Percentiles rank a stretch among this genome's conserved stretches.
Conservation (phyloP, 2,329 filamentous ascomycete genomes). For the Botryosphaeria agaves region DNA sequence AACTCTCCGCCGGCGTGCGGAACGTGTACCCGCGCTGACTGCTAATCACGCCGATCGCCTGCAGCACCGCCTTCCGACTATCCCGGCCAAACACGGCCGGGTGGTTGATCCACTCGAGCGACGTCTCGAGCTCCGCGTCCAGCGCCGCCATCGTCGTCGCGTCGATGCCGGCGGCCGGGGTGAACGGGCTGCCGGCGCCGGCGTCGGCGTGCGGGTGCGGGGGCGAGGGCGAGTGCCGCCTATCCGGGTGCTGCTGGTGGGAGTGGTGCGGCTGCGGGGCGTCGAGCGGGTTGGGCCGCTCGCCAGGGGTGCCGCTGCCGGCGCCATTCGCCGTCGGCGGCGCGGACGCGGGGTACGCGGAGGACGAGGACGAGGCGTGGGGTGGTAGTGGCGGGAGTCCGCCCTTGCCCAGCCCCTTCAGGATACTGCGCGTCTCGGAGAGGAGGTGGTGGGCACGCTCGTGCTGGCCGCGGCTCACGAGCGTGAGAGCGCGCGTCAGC, state of each 20-base stretch:
- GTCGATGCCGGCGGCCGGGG: constrained; percentile 61
- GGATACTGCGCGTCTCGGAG: constrained; percentile 81
- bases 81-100: constrained; percentile 89
- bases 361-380: constrained; percentile 4
- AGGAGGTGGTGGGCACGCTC: constrained; percentile 86
- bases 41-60: constrained; percentile 92
- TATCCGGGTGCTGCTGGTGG: constrained; percentile 4
- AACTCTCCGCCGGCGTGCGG: constrained; percentile 69
- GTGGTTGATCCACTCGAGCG: constrained; percentile 94
- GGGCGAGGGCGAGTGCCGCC: constrained; percentile 23
- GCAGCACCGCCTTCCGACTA: constrained; percentile 84
- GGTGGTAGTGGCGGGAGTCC: constrained; percentile 78
- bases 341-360: constrained; percentile 4
- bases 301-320: not conserved
- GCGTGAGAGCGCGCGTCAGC: constrained; percentile 78
- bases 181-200: constrained; percentile 29
- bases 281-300: not conserved
- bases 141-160: constrained; percentile 64
- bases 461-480: constrained; percentile 82
- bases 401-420: constrained; percentile 91
- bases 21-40: constrained; percentile 90
- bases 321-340: not conserved
- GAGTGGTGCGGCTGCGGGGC: constrained; percentile 3
- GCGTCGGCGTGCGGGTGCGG: too few species aligned
- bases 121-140: constrained; percentile 77